Percentiles rank a stretch among this genome's conserved stretches.
These are phyloP conservation scores for Xylaria scruposa DNA, from an alignment of 495 filamentous ascomycete species.

Conservation along the genomic window DNA sequence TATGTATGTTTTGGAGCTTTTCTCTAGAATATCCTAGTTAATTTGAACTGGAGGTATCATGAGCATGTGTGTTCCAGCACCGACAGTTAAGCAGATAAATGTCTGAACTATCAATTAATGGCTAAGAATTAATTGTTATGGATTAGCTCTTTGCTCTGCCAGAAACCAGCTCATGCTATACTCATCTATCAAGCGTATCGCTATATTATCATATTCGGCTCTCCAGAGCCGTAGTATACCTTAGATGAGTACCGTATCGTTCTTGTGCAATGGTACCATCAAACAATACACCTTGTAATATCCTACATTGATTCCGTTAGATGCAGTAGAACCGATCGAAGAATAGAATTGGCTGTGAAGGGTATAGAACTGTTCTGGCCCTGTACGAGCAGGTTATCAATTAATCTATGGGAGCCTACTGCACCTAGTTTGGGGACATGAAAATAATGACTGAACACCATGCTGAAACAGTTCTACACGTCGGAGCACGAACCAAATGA, in stretches of 20 bases:
- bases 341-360: not conserved
- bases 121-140: not conserved
- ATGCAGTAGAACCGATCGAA: not conserved
- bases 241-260: not conserved
- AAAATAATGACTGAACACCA: not conserved
- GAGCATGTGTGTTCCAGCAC: not conserved
- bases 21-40: too few relatives aligned
- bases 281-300: not conserved
- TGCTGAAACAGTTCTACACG: not conserved
- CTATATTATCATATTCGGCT: not conserved
- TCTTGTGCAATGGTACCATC: not conserved
- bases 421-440: not conserved
- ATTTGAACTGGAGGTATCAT: too few relatives aligned
- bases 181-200: not conserved
- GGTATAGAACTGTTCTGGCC: not conserved
- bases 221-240: not conserved
- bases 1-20: too few relatives aligned
- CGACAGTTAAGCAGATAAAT: not conserved
- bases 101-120: too few relatives aligned
- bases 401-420: not conserved
- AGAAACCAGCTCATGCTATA: not conserved
- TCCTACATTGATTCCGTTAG: too few relatives aligned
- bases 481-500: not conserved
- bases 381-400: not conserved
- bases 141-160: not conserved